Evolutionary conservation across 192 early-diverging fungal genomes (phyloP).

Genomic region (Backusella tarrabulga): DNA sequence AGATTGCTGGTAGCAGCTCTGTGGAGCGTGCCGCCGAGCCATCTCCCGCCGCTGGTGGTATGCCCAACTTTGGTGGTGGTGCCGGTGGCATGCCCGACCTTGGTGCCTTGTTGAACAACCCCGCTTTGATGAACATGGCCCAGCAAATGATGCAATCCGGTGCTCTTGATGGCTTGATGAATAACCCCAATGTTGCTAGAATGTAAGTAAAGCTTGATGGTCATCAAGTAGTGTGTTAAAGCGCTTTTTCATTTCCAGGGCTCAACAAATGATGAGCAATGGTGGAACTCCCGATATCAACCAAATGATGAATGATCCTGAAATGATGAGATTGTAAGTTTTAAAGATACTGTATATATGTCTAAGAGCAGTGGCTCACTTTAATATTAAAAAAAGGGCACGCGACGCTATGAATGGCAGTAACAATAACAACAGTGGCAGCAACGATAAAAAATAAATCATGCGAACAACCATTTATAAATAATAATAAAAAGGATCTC

Average conservation of each 20-base stretch:
- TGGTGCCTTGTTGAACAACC: conserved; percentile 87
- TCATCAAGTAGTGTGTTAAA: neutral
- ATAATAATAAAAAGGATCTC: neutral
- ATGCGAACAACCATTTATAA: neutral
- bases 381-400: conserved; percentile 11
- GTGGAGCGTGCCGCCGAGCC: conserved; percentile 34
- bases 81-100: conserved; percentile 60
- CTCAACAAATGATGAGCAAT: conserved; percentile 74
- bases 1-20: conserved; percentile 38
- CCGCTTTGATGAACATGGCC: conserved; percentile 94
- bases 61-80: conserved; percentile 33
- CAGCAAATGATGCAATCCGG: conserved; percentile 87
- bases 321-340: conserved; percentile 51
- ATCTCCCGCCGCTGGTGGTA: conserved; percentile 37
- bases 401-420: conserved; percentile 1
- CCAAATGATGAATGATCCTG: conserved; percentile 76
- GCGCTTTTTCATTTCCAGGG: conserved; percentile 45
- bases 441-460: conserved; percentile 10
- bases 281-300: conserved; percentile 54
- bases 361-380: neutral
- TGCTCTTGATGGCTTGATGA: conserved; percentile 81
- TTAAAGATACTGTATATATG: too few relatives aligned
- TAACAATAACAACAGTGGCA: neutral
- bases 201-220: conserved; percentile 54
- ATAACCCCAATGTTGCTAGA: conserved; percentile 85